Percentiles rank a stretch among this genome's conserved stretches.
Conservation (phyloP, 768 basidiomycete genomes). For the Steccherinum ochraceum region DNA sequence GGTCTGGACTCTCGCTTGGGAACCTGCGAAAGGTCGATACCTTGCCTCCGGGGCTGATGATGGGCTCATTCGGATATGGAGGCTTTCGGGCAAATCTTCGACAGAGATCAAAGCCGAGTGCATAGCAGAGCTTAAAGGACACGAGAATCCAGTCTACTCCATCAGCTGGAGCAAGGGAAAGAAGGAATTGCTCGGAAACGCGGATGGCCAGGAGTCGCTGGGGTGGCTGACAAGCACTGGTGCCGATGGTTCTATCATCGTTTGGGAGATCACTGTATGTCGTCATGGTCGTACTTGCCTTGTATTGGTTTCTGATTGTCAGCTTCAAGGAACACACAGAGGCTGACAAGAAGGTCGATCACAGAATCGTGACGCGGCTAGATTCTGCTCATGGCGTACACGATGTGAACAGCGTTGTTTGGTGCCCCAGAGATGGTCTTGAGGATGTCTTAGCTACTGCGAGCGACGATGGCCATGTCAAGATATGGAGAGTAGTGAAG, state of each 20-base stretch:
- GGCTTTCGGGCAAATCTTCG: conserved; percentile 29
- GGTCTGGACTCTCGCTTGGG: conserved; percentile 86
- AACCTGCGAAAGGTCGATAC: conserved; percentile 65
- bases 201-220: conserved; percentile 30
- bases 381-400: conserved; percentile 70
- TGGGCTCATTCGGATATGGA: conserved; percentile 81
- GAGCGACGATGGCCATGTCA: conserved; percentile 79
- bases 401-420: conserved; percentile 81
- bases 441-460: conserved; percentile 70
- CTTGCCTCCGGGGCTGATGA: conserved; percentile 88
- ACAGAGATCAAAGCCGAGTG: conserved; percentile 57
- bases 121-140: conserved; percentile 52
- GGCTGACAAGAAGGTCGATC: conserved; percentile 26
- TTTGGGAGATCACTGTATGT: conserved; percentile 60
- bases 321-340: conserved; percentile 9
- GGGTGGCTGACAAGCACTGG: conserved; percentile 87
- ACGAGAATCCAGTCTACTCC: conserved; percentile 75
- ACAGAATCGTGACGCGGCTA: conserved; percentile 47
- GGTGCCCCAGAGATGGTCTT: conserved; percentile 68
- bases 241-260: conserved; percentile 75
- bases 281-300: no score
- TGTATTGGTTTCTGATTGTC: conserved; percentile 6
- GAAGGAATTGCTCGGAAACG: conserved; percentile 14
- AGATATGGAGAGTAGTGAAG: conserved; percentile 61
- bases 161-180: conserved; percentile 59